Evolutionary conservation across 805 yeast species (phyloP).

Genomic region (Candida nonsorbophila): DNA sequence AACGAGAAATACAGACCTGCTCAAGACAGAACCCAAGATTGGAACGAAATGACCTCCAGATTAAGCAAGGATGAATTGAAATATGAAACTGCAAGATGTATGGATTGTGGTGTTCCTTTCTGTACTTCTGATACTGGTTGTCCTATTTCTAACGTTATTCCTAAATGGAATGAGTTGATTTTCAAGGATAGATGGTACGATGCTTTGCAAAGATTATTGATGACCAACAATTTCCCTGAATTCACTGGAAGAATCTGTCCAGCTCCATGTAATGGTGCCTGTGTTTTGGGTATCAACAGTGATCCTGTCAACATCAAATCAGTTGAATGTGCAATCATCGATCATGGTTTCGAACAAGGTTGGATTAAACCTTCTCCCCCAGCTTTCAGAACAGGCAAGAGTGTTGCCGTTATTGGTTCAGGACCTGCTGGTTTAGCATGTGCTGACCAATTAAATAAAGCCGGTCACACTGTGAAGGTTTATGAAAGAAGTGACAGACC

Average conservation of each 20-base stretch:
- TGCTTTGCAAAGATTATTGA: conserved; percentile 83
- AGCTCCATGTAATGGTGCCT: conserved; percentile 98
- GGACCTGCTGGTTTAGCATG: conserved; percentile 97
- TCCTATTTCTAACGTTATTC: conserved; percentile 94
- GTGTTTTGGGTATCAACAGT: conserved; percentile 85
- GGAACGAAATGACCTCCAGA: conserved; percentile 85
- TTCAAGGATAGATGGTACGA: conserved; percentile 93
- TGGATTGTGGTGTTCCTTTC: conserved; percentile 99
- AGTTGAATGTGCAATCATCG: conserved; percentile 93
- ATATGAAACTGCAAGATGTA: conserved; percentile 94
- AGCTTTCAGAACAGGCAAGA: conserved; percentile 72
- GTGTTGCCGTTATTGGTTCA: conserved; percentile 85
- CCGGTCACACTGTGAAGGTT: conserved; percentile 89
- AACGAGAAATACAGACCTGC: conserved; percentile 82
- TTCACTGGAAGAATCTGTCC: conserved; percentile 98
- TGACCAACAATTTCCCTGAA: conserved; percentile 98
- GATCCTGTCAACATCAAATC: conserved; percentile 97
- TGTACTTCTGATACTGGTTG: conserved; percentile 98
- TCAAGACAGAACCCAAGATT: conserved; percentile 72
- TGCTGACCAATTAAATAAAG: conserved; percentile 95
- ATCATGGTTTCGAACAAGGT: conserved; percentile 92
- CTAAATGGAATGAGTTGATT: conserved; percentile 96
- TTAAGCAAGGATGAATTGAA: conserved; percentile 81
- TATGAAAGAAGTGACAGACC: conserved; percentile 93
- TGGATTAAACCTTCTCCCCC: conserved; percentile 92